Evolutionary conservation across 257 asterid species (phyloP), one percentile per base, ranked within the genome.

Genomic region (Voacanga thouarsii): DNA sequence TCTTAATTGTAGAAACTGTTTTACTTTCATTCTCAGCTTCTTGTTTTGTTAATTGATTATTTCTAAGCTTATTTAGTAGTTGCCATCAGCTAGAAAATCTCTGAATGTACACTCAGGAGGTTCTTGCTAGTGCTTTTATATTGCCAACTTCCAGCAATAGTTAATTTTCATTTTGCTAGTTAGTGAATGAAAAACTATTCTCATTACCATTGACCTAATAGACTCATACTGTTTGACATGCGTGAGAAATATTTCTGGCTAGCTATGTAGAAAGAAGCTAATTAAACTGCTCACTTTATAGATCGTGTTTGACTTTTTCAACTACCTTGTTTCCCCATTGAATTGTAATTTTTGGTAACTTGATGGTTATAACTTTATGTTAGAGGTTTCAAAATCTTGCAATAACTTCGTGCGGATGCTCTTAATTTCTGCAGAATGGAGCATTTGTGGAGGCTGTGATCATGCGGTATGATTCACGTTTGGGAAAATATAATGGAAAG

Each of bases 401-500:
- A 64, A 24, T 43, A 26, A 60, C 24, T 43, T 47, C 33, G 4
- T 53, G 64, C 16, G 26, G 14, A 63, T 56, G n/a, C 59, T 85
- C 44, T 51, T 72, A 72, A 71, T 80, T 60, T 72, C 73, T 70
- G 63, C 83, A 96, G 99, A 93, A 93, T 80, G 99, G 97, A 80
- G 97, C 88, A 80, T 90, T 84, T 83, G 91, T 92, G 78, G 99
- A 96, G 89, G 97, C 94, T 78, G 99, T 96, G 79, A 90, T 93
- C 74, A 96, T 96, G 99, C 89, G 94, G 84, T 96, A 96, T 69
- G 99, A 96, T 84, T 33, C 96, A 1, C 87, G 97, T 49, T 79
- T 96, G 87, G 99, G 99, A 64, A 89, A 75, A 80, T 88, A 83
- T 71, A 89, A 86, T 53, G 99, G 97, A 68, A 90, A 96, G 85